A percentile compares a stretch with the other conserved stretches of the same genome.
Evolutionary conservation across 2,329 filamentous ascomycete genomes (phyloP).

Genomic region (Verticillium tricorpus): DNA sequence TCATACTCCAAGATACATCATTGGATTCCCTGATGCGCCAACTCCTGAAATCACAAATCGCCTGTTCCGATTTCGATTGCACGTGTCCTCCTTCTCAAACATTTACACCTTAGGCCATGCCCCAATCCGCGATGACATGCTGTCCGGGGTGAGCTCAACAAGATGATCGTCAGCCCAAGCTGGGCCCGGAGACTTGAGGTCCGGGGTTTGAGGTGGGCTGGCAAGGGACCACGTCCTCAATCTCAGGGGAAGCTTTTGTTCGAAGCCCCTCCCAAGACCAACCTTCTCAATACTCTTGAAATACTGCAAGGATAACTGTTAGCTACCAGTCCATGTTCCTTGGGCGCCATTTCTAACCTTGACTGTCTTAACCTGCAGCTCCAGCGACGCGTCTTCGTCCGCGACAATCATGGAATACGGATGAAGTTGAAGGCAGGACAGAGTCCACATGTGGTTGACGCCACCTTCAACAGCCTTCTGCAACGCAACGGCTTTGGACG

Average conservation of each 20-base stretch:
- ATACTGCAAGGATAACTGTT: constrained; percentile 9
- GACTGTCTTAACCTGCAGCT: constrained; percentile 62
- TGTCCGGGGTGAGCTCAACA: constrained; percentile 14
- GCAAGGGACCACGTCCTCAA: constrained; percentile 10
- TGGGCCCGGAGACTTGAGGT: constrained; percentile 5
- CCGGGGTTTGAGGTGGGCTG: constrained; percentile 15
- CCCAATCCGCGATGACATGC: constrained; percentile 14
- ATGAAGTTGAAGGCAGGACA: constrained; percentile 69
- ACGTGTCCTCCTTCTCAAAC: background rate
- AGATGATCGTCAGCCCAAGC: constrained; percentile 5
- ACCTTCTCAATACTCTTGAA: constrained; percentile 59
- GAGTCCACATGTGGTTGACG: constrained; percentile 77
- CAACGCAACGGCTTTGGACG: constrained; percentile 67
- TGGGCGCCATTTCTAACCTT: constrained; percentile 26
- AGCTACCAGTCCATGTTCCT: background rate
- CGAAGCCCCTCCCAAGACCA: constrained; percentile 39
- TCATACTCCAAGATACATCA: too few relatives aligned
- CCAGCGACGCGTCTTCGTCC: constrained; percentile 66
- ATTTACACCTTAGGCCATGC: constrained; percentile 8
- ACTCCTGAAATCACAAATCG: background rate
- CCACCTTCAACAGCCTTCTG: constrained; percentile 70
- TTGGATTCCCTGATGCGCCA: background rate
- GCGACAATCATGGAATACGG: constrained; percentile 69
- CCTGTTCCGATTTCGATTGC: background rate
- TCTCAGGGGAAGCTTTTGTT: constrained; percentile 35